Base-by-base conservation (phyloP, 106 monocot species). In the Iris macrosiphon region DNA sequence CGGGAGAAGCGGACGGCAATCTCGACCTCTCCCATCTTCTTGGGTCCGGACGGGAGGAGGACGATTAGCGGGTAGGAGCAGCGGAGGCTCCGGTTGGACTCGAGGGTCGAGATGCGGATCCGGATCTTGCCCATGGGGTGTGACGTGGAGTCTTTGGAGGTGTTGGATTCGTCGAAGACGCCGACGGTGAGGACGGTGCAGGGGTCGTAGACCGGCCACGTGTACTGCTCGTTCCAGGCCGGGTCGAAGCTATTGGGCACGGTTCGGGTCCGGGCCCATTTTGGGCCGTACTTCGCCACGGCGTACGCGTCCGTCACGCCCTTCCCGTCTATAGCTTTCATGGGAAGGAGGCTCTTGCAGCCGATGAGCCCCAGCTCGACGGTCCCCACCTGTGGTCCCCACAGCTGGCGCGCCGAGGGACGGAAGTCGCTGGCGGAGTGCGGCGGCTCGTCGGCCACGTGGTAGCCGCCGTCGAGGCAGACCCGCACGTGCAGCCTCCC, bases 221-320 rank as follows among this genome's bases (percentile, higher is more conserved):
- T 89, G 82, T 82, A 95, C 74, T 95, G 95, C 72, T 95, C 95
- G 60, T 95, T 95, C 95, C 95, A 95, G 2, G 79, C 57, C 18
- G 89, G 82, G 26, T 95, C 85, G 60, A 79, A 67, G 59, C 68
- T 52, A 26, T 70, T 71, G 30, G 57, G 40, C 3, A 85, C 52
- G 31, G 85, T 86, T 31, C 95, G 75, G 29, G 95, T 95, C 6
- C 95, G 69, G 0, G 84, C 85, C 95, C 95, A 95, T 31, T 89
- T 95, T 6, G 78, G 81, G 2, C 95, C 95, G 58, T 95, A 95
- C 60, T 85, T 95, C 21, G 81, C 84, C 2, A 95, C 85, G 0
- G 71, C 89, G 61, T 71, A 95, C 12, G 89, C 82, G 64, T 76
- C 74, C 18, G 82, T 71, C 10, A 68, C 34, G 4, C 83, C 79